Evolutionary conservation across 2,329 filamentous ascomycete species (phyloP), one percentile per base, ranked within the genome.

Genomic region (Fusarium phyllophilum): DNA sequence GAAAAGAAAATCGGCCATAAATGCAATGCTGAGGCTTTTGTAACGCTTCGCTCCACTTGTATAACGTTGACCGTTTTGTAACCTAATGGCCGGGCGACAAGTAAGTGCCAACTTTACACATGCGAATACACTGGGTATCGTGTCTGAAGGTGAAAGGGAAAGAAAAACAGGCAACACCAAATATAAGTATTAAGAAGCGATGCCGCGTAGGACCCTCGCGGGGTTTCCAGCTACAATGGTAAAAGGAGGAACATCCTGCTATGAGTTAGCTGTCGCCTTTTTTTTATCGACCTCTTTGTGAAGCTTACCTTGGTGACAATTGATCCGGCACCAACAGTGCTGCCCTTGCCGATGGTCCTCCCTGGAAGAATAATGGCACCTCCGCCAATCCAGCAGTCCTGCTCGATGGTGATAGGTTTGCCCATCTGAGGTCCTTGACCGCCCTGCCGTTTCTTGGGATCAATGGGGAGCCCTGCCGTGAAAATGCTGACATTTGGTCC

Each of bases 401-500:
- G 92, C 73, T 94, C 94, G 71, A 98, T 96, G 39, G 87, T 88
- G 62, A 98, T 92, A 24, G 88, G 85, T 38, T 90, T 89, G 20
- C 93, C 95, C 66, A 91, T 83, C 78, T 93, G 92, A 12, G 89
- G 89, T 39, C 93, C 94, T 74, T 91, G 90, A 52, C 90, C 92
- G 12, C 94, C 95, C 77, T 93, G 90, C 29, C 94, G 88, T 72
- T 89, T 88, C 80, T 92, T 90, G 34, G 92, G 90, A 79, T 97
- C 94, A 20, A 91, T 90, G 46, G 91, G 90, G 55, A 93, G 87
- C 46, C 90, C 92, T 39, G 92, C 90, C 22, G 93, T 95, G 79
- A 94, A 93, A 75, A 98, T 93, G 73, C 91, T 96, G 65, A 98
- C 96, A 75, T 95, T 94, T 2, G 94, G 93, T 6, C 94, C 94